Percentiles rank a stretch among this genome's conserved stretches.
Conservation (phyloP, 331 rosid genomes). For the Malus hybrid region DNA sequence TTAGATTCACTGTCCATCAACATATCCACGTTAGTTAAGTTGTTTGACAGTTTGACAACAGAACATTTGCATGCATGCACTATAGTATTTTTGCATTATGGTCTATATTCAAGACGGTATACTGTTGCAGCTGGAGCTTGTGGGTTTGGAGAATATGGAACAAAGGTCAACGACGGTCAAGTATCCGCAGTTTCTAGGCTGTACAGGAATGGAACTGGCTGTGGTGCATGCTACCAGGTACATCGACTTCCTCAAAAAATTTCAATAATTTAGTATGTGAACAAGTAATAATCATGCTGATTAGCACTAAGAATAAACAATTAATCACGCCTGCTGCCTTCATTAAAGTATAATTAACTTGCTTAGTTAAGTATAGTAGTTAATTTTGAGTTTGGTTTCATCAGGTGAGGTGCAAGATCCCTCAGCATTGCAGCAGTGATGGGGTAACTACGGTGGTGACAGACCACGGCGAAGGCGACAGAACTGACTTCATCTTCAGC, state of each 20-base stretch:
- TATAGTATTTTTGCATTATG: background rate
- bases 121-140: slow-evolving; percentile 72
- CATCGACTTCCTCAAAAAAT: background rate
- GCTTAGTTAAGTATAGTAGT: background rate
- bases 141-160: slow-evolving; percentile 77
- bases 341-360: background rate
- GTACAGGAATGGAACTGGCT: slow-evolving; percentile 72
- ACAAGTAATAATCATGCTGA: background rate
- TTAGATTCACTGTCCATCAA: no score
- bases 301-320: slow-evolving; percentile 3
- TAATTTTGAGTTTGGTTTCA: background rate
- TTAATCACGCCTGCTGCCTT: background rate
- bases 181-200: slow-evolving; percentile 75
- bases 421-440: slow-evolving; percentile 42
- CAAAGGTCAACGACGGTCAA: slow-evolving; percentile 57
- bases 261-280: background rate
- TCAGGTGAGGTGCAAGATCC: slow-evolving; percentile 76
- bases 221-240: slow-evolving; percentile 94
- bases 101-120: background rate
- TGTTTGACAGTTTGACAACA: no score
- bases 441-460: slow-evolving; percentile 74
- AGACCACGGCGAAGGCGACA: slow-evolving; percentile 82
- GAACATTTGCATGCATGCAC: no score
- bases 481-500: slow-evolving; percentile 70
- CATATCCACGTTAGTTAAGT: no score